Base-by-base conservation (phyloP, 495 filamentous ascomycete genomes). In the Gamarada debralockiae region DNA sequence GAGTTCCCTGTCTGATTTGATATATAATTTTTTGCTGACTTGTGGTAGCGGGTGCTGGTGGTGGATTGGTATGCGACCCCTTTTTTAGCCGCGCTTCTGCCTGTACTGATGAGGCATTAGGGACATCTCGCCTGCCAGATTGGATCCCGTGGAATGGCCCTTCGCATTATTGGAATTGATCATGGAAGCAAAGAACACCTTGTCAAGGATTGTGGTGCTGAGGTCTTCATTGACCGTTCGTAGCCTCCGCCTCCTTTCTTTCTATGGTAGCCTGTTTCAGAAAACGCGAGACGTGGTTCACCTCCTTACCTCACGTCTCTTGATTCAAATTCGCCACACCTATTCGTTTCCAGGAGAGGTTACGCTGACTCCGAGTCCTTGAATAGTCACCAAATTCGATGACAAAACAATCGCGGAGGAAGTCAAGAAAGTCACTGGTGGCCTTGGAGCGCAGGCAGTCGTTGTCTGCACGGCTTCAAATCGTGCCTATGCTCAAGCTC, bases 161-260 rank as follows among this genome's bases (percentile, higher is more conserved):
- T 82, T 15, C 76, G 86, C 17, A 81, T 88, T 23, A 83, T 89
- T 50, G 84, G 82, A 21, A 78, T 89, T 62, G 86, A 89, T 65
- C 70, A 77, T 58, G 78, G 80, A 42, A 74, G 70, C 48, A 89
- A 89, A 61, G 74, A 79, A 52, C 67, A 75, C 2, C 58, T 85
- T n/a, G 77, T 82, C 23, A 72, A 74, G 18, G 71, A 73, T 0
- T 80, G 70, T 29, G 86, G 86, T 1, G 85, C 84, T 2, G 84
- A 89, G 65, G 72, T 77, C 50, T 89, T 89, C 63, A 67, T 89
- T 47, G 84, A 85, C 52, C 70, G 27, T 29, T 29, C 10, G 27
- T 29, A 29, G 10, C 27, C 27, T 10, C 27, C 10, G 10, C 10
- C 10, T 10, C 27, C 27, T 10, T 10, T 29, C 4, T 29, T n/a